These are phyloP conservation scores for Aspergillus flavus DNA, from an alignment of 2,329 filamentous ascomycete genomes.

Conservation along the genomic window DNA sequence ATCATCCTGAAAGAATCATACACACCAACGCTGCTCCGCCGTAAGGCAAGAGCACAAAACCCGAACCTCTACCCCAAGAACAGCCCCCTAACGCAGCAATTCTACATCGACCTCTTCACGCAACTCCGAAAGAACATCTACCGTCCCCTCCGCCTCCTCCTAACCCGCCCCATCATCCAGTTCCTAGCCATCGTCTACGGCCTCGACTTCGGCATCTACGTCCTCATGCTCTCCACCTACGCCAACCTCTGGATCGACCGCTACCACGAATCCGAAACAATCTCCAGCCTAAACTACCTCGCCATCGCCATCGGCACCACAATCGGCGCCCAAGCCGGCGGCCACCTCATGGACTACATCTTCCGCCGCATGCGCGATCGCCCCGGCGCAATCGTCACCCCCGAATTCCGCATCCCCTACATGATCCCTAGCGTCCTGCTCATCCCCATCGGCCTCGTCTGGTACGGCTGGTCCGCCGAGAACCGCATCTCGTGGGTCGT, in stretches of 20 bases:
- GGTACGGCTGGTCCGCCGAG: constrained; percentile 1
- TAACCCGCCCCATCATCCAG: not conserved
- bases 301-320: constrained; percentile 4
- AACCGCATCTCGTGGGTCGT: not conserved
- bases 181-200: not conserved
- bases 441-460: not conserved
- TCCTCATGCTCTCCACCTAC: constrained; percentile 4
- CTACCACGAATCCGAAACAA: constrained; percentile 1
- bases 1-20: constrained; percentile 1
- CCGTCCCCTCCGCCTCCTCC: not conserved
- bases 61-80: not conserved
- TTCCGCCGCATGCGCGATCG: not conserved
- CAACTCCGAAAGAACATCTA: not conserved
- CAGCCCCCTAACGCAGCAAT: not conserved
- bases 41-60: not conserved
- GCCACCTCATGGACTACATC: constrained; percentile 3
- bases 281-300: not conserved
- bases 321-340: not conserved
- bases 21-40: not conserved
- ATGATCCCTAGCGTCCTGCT: not conserved
- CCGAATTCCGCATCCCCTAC: not conserved
- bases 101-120: not conserved
- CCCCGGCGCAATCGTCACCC: not conserved
- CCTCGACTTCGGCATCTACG: constrained; percentile 3
- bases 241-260: constrained; percentile 3